phyloP scores from a whole-genome alignment of 2,329 filamentous ascomycete genomes.

The Aquanectria penicillioides region DNA sequence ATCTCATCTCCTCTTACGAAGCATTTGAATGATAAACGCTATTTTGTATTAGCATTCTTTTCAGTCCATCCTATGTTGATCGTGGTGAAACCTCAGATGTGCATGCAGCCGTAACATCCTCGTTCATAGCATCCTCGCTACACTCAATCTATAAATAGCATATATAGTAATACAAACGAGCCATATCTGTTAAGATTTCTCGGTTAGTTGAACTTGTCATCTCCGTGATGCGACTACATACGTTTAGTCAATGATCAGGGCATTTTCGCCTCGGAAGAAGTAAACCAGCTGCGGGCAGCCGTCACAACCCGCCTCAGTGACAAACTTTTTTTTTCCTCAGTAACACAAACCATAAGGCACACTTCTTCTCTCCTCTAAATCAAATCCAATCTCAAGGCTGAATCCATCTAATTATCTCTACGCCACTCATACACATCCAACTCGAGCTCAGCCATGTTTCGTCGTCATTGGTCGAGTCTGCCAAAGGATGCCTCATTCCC shows the following conservation, averaged over 20 bases:
- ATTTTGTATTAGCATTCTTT: neutral
- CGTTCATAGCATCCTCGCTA: no score
- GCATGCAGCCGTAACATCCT: no score
- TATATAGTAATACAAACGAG: no score
- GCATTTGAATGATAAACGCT: conserved; percentile 6
- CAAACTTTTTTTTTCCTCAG: neutral
- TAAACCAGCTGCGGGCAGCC: conserved; percentile 4
- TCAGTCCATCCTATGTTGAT: no score
- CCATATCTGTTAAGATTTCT: no score
- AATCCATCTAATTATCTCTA: no score
- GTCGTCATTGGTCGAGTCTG: conserved; percentile 73
- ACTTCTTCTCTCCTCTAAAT: neutral
- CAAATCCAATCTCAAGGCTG: neutral
- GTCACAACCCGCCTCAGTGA: neutral
- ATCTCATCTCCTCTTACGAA: conserved; percentile 33
- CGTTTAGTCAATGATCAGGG: no score
- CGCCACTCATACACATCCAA: no score
- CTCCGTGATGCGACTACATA: no score
- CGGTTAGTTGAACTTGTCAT: no score
- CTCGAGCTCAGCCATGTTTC: conserved; percentile 83
- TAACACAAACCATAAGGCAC: neutral
- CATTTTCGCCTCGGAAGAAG: neutral
- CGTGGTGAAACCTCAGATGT: no score
- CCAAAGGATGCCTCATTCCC: conserved; percentile 77
- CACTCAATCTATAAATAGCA: no score